Conservation (phyloP, 2,329 filamentous ascomycete genomes). For the Pyrenochaeta sp. region DNA sequence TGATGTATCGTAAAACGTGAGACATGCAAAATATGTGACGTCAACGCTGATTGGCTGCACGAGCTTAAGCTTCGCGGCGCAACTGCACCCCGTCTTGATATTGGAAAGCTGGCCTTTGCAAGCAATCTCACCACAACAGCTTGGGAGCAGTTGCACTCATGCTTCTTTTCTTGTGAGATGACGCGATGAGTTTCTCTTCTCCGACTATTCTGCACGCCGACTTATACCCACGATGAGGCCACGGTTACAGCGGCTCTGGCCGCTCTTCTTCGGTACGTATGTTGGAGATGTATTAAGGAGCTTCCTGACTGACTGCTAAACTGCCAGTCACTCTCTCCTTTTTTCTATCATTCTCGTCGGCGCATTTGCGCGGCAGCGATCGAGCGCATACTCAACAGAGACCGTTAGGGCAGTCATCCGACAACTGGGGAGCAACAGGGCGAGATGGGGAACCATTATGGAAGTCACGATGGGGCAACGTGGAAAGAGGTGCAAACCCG, state of each 20-base stretch:
- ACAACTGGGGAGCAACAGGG: conserved; percentile 19
- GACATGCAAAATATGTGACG: conserved; percentile 27
- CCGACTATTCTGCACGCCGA: conserved; percentile 19
- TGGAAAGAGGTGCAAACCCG: conserved; percentile 18
- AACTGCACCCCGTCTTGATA: conserved; percentile 25
- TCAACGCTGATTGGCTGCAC: conserved; percentile 42
- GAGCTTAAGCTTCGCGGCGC: conserved; percentile 21
- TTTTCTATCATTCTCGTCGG: conserved; percentile 35
- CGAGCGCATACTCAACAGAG: conserved; percentile 34
- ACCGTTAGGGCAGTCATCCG: conserved; percentile 25
- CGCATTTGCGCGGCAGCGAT: conserved; percentile 34
- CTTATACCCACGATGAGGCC: conserved; percentile 42
- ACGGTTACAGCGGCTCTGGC: conserved; percentile 46
- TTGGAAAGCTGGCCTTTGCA: conserved; percentile 48
- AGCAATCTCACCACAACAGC: conserved; percentile 30
- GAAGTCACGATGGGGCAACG: conserved; percentile 33
- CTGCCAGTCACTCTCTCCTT: conserved; percentile 43
- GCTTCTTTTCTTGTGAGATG: conserved; percentile 26
- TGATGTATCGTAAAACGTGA: conserved; percentile 2
- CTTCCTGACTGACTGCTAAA: conserved; percentile 30
- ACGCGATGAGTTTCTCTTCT: conserved; percentile 41
- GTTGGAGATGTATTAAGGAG: conserved; percentile 8
- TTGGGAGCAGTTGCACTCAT: conserved; percentile 20
- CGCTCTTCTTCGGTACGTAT: conserved; percentile 46
- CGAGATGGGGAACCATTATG: conserved; percentile 26